Percentiles rank a stretch among this genome's conserved stretches.
Conservation (phyloP, 2,329 filamentous ascomycete genomes). For the Colletotrichum tabaci region DNA sequence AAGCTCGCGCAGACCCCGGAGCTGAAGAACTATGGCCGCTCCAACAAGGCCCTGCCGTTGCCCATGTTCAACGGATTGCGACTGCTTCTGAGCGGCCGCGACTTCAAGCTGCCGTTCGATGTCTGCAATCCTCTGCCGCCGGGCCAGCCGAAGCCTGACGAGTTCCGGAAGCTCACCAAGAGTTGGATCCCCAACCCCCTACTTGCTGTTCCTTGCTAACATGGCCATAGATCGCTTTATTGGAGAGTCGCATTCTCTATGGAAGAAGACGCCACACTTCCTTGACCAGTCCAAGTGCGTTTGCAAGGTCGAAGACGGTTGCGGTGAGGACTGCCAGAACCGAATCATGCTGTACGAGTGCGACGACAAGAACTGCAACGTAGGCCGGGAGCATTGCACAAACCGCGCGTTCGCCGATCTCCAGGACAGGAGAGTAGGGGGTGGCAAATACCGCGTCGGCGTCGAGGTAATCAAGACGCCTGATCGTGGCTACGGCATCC, state of each 20-base stretch:
- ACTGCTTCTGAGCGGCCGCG: conserved; percentile 78
- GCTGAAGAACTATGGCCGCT: conserved; percentile 60
- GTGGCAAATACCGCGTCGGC: conserved; percentile 90
- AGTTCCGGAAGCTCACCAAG: conserved; percentile 92
- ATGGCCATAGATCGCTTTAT: conserved; percentile 80
- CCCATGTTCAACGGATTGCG: conserved; percentile 85
- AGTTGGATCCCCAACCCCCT: conserved; percentile 71
- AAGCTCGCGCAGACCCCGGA: conserved; percentile 63
- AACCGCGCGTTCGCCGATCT: conserved; percentile 92
- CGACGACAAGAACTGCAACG: conserved; percentile 88
- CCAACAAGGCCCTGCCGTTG: conserved; percentile 75
- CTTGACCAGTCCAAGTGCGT: conserved; percentile 84
- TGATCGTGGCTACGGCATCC: conserved; percentile 91
- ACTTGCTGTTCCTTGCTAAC: conserved; percentile 9
- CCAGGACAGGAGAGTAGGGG: conserved; percentile 79
- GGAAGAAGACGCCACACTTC: conserved; percentile 83
- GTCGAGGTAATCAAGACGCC: conserved; percentile 95
- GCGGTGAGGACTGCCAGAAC: conserved; percentile 93
- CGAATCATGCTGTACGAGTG: conserved; percentile 98
- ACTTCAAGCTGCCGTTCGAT: conserved; percentile 92
- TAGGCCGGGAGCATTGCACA: conserved; percentile 80
- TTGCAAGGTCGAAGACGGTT: conserved; percentile 83
- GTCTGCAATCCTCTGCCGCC: conserved; percentile 89
- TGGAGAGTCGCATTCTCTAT: conserved; percentile 83
- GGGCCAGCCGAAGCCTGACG: conserved; percentile 91